phyloP scores from a whole-genome alignment of 352 stramenopile species.

The Phytophthora fragariae region DNA sequence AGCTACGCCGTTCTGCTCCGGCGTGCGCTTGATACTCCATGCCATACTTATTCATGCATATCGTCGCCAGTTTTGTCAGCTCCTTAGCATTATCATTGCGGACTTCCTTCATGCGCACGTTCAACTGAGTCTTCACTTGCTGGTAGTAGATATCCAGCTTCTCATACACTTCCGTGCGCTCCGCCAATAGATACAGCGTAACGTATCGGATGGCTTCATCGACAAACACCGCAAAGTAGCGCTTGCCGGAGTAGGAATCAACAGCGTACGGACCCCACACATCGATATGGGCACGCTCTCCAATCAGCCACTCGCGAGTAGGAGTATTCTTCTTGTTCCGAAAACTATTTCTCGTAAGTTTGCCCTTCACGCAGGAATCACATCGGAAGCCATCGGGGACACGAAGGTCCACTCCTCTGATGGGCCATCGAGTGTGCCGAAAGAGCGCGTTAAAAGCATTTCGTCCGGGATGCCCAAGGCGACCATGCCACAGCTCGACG shows the following conservation, averaged over 20 bases:
- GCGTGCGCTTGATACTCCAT: conserved; percentile 35
- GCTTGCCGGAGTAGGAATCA: conserved; percentile 1
- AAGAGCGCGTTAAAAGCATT: conserved; percentile 3
- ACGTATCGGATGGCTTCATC: conserved; percentile 27
- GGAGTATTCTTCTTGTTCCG: background rate
- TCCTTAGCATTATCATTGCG: conserved; percentile 28
- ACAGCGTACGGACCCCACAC: conserved; percentile 10
- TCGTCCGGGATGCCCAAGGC: background rate
- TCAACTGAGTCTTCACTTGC: conserved; percentile 19
- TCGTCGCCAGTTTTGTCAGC: conserved; percentile 3
- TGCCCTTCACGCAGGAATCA: conserved; percentile 5
- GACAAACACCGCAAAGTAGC: conserved; percentile 11
- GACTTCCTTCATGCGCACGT: conserved; percentile 25
- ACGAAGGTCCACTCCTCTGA: background rate
- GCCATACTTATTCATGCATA: conserved; percentile 17
- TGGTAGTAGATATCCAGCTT: conserved; percentile 27
- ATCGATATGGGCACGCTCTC: conserved; percentile 2
- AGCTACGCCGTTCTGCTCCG: conserved; percentile 29
- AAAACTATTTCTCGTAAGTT: background rate
- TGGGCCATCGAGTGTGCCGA: background rate
- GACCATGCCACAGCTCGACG: background rate
- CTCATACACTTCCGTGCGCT: conserved; percentile 28
- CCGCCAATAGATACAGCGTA: conserved; percentile 15
- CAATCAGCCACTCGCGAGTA: conserved; percentile 8
- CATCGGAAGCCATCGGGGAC: conserved; percentile 3